Evolutionary conservation across 1,139 yeast genomes (phyloP).

Genomic region (Taiozyma sp.): DNA sequence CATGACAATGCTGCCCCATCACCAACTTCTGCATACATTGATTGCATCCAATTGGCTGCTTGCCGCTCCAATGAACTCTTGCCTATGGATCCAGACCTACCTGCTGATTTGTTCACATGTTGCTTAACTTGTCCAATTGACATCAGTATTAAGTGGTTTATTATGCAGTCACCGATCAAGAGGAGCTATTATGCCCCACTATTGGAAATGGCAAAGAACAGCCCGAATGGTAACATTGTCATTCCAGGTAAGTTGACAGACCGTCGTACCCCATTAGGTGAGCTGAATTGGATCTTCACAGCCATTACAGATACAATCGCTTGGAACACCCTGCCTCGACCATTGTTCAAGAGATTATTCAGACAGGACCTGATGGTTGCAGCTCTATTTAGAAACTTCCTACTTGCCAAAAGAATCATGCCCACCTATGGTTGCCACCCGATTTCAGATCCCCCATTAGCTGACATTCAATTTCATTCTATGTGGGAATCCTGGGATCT

Average conservation of each 20-base stretch:
- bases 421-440: slow-evolving; percentile 94
- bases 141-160: slow-evolving; percentile 87
- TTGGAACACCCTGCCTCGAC: slow-evolving; percentile 89
- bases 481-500: slow-evolving; percentile 99
- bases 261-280: slow-evolving; percentile 93
- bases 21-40: slow-evolving; percentile 56
- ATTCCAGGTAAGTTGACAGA: slow-evolving; percentile 92
- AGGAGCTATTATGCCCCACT: slow-evolving; percentile 56
- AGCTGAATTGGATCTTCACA: slow-evolving; percentile 94
- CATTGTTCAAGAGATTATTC: slow-evolving; percentile 82
- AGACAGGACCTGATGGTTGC: slow-evolving; percentile 97
- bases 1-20: slow-evolving; percentile 63
- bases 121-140: slow-evolving; percentile 96
- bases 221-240: slow-evolving; percentile 52
- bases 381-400: slow-evolving; percentile 86
- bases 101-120: slow-evolving; percentile 94
- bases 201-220: slow-evolving; percentile 34
- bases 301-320: slow-evolving; percentile 98
- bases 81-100: slow-evolving; percentile 92
- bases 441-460: slow-evolving; percentile 88
- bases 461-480: slow-evolving; percentile 79
- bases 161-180: slow-evolving; percentile 74
- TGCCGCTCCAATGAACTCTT: slow-evolving; percentile 81
- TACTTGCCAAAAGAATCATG: slow-evolving; percentile 91
- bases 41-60: slow-evolving; percentile 92